A percentile compares a stretch with the other conserved stretches of the same genome.
phyloP scores from a whole-genome alignment of 495 filamentous ascomycete genomes.

The Delitschia confertaspora region DNA sequence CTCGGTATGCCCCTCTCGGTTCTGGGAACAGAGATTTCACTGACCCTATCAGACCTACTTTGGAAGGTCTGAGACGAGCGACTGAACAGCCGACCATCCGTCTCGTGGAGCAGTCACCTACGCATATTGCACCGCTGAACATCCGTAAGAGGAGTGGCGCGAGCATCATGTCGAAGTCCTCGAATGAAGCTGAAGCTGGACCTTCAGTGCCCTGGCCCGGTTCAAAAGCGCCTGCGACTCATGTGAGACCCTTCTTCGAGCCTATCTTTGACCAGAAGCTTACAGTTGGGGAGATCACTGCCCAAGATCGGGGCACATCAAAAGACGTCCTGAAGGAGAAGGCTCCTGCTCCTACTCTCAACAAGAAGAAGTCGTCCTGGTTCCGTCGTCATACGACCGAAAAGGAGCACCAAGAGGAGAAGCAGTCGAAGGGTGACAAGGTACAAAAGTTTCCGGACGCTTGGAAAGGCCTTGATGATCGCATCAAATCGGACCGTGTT shows the following conservation, averaged over 20 bases:
- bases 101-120: constrained; percentile 32
- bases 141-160: constrained; percentile 36
- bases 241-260: too few relatives aligned
- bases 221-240: background rate
- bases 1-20: constrained; percentile 17
- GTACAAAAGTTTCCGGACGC: constrained; percentile 19
- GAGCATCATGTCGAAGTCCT: constrained; percentile 14
- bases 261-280: too few relatives aligned
- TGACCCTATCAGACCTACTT: constrained; percentile 29
- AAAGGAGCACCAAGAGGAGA: constrained; percentile 12
- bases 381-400: constrained; percentile 28
- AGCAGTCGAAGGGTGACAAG: constrained; percentile 7
- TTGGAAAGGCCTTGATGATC: constrained; percentile 29
- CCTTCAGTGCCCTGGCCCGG: constrained; percentile 6
- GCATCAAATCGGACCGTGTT: constrained; percentile 13
- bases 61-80: constrained; percentile 13
- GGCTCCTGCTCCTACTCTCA: constrained; percentile 17
- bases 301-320: too few relatives aligned
- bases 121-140: constrained; percentile 34
- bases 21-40: constrained; percentile 33
- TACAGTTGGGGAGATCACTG: too few relatives aligned
- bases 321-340: constrained; percentile 16
- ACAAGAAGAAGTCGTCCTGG: constrained; percentile 35
- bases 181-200: constrained; percentile 14
- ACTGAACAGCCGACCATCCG: constrained; percentile 33